A percentile compares a stretch with the other conserved stretches of the same genome.
These are phyloP conservation scores for Blastocladiella emersonii DNA, from an alignment of 371 early-diverging fungal species.

Conservation along the genomic window DNA sequence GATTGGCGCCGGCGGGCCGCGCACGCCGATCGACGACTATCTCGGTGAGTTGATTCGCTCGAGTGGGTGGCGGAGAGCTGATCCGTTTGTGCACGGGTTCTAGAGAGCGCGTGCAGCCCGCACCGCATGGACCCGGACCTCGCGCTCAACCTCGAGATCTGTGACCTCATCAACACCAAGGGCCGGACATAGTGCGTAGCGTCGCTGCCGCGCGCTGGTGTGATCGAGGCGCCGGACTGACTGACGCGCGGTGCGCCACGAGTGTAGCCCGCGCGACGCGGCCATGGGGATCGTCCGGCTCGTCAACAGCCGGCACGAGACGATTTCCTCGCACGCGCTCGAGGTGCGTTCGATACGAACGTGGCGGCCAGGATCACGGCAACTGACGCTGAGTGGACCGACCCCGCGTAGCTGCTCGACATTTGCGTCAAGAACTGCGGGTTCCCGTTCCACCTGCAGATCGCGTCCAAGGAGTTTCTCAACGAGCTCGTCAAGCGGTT, in stretches of 20 bases:
- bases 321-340: conserved; percentile 14
- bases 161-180: conserved; percentile 80
- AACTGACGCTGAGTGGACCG: background rate
- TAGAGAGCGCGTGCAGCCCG: conserved; percentile 66
- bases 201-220: background rate
- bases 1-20: background rate
- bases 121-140: conserved; percentile 59
- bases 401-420: conserved; percentile 54
- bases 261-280: conserved; percentile 73
- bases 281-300: conserved; percentile 62
- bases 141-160: conserved; percentile 78
- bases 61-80: too few species aligned
- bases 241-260: background rate
- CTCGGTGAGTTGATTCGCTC: background rate
- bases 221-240: background rate
- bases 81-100: too few species aligned
- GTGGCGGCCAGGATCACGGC: too few species aligned
- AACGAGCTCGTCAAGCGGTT: conserved; percentile 82
- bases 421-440: conserved; percentile 93
- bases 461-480: conserved; percentile 84
- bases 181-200: conserved; percentile 53
- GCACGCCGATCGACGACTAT: background rate
- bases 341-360: background rate
- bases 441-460: conserved; percentile 84
- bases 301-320: conserved; percentile 39